These are phyloP conservation scores for Russula virescens DNA, from an alignment of 768 basidiomycete genomes.

Conservation along the genomic window DNA sequence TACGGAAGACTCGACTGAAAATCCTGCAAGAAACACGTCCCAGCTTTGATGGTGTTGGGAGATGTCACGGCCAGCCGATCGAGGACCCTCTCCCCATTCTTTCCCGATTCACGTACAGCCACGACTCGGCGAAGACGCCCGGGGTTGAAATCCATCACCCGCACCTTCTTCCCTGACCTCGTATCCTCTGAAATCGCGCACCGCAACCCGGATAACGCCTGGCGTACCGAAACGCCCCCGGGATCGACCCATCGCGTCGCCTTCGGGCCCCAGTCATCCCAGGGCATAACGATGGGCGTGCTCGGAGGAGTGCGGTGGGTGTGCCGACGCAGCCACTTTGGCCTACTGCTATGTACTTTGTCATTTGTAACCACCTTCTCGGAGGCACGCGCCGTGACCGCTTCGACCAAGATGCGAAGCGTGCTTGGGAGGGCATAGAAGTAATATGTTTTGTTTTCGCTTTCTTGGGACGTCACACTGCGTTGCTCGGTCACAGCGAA, in stretches of 20 bases:
- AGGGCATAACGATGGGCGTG: not conserved
- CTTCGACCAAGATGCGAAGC: not conserved
- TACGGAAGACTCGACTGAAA: conserved; percentile 9
- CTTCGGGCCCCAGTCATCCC: conserved; percentile 14
- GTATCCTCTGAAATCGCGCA: conserved; percentile 7
- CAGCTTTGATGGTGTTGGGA: not conserved
- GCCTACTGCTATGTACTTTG: not conserved
- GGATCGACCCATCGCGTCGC: conserved; percentile 6
- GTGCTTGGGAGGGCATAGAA: conserved; percentile 1
- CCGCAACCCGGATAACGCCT: not conserved
- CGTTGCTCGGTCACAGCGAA: conserved; percentile 1
- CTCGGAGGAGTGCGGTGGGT: not conserved
- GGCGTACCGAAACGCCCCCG: not conserved
- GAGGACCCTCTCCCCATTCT: not conserved
- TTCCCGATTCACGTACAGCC: not conserved
- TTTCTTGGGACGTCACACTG: not conserved
- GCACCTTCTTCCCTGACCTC: not conserved
- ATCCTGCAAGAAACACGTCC: conserved; percentile 2
- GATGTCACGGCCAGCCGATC: not conserved
- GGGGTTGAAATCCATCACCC: conserved; percentile 15
- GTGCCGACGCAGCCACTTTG: not conserved
- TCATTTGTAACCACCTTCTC: not conserved
- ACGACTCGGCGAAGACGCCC: conserved; percentile 1
- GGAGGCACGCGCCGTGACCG: not conserved
- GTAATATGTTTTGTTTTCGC: not conserved